Percentiles rank a stretch among this genome's conserved stretches.
Evolutionary conservation across 345 rosid genomes (phyloP).

Genomic region (Linum tenue): DNA sequence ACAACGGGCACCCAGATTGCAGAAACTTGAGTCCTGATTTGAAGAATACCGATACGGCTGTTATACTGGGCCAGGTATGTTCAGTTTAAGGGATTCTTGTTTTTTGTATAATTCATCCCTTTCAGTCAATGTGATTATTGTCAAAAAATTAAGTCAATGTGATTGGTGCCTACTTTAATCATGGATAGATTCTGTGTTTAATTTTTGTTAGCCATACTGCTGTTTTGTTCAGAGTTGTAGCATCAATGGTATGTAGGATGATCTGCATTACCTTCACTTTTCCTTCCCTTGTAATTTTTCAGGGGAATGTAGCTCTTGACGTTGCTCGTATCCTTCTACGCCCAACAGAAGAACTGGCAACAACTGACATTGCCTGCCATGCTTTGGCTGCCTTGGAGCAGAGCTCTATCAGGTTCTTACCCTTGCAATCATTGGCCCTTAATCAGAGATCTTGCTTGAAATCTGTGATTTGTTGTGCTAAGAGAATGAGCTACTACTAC

Average conservation of each 20-base stretch:
- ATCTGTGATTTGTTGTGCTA: neutral
- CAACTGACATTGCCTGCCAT: constrained; percentile 75
- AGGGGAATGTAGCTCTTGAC: constrained; percentile 99
- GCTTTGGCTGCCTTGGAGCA: constrained; percentile 64
- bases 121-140: no score
- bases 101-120: no score
- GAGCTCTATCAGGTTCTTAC: constrained; percentile 62
- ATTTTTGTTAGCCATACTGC: no score
- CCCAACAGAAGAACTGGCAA: constrained; percentile 62
- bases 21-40: constrained; percentile 56
- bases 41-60: constrained; percentile 61
- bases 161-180: no score
- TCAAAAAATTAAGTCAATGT: no score
- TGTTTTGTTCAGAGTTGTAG: neutral
- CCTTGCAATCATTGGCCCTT: neutral
- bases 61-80: constrained; percentile 76
- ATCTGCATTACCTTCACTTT: neutral
- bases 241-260: neutral
- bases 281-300: constrained; percentile 9
- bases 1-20: constrained; percentile 85
- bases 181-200: no score
- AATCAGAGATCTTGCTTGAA: neutral
- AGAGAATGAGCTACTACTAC: constrained; percentile 12
- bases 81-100: neutral
- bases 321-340: constrained; percentile 78